Base-by-base conservation (phyloP, 768 basidiomycete genomes). In the Tulasnella calospora region DNA sequence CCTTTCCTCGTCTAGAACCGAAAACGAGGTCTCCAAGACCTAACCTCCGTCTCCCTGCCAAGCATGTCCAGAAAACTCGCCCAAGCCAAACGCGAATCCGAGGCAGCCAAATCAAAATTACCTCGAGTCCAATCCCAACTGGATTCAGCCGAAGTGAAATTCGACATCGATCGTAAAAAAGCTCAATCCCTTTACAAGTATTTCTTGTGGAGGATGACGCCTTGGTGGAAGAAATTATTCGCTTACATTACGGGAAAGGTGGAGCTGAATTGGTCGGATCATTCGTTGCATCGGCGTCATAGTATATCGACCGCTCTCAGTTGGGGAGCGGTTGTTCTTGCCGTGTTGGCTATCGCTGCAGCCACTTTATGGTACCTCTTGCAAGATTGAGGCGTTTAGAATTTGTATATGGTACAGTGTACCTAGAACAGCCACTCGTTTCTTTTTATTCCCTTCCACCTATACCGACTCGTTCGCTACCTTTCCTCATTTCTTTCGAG, bases 261-360 rank as follows among this genome's bases (percentile, higher is more conserved):
- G 19, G 41, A 61, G n/a, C 44, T 78, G 27, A 78, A 78, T 71
- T 78, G 76, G 76, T 41, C 71, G 27, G 76, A 78, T 55, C 71
- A 67, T 44, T 78, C 76, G 21, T 70, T 67, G 35, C 76, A 78
- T 71, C 61, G 76, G 19, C 51, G 76, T 3, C 76, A 78, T 15
- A 41, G 36, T 7, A 70, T 78, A n/a, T 40, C 71, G 17, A 78
- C 36, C n/a, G 51, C 69, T 27, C 41, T 78, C 61, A 70, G 40
- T 67, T 78, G 76, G 76, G 44, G 57, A 27, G 57, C 57, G 30
- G 57, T 61, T 15, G n/a, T 61, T 23, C 57, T 61, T 6, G 57
- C 57, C n/a, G 57, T 61, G n/a, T 15, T 61, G 4, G n/a, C 57
- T 27, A n/a, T 61, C 1, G 57, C 57, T 30, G 57, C 23, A 6